phyloP scores from a whole-genome alignment of 2,329 filamentous ascomycete genomes.

The Penicillium sp. region DNA sequence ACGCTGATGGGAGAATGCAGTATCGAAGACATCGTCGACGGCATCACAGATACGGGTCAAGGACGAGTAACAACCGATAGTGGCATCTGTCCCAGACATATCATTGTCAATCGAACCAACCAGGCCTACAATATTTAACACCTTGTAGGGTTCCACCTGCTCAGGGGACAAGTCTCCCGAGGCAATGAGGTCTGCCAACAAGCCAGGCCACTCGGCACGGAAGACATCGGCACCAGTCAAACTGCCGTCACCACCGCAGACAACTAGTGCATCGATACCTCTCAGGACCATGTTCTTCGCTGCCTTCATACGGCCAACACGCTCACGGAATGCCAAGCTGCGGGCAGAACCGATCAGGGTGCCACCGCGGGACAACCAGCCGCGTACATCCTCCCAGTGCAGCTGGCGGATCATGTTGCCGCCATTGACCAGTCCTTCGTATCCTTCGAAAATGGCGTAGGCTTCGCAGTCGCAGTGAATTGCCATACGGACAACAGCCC shows the following conservation, averaged over 20 bases:
- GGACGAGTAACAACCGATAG: conserved; percentile 94
- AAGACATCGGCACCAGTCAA: conserved; percentile 95
- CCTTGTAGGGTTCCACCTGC: conserved; percentile 72
- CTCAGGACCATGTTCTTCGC: conserved; percentile 92
- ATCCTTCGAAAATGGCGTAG: conserved; percentile 86
- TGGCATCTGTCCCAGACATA: conserved; percentile 93
- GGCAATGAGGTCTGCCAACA: conserved; percentile 79
- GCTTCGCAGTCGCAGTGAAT: conserved; percentile 79
- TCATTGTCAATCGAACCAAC: conserved; percentile 99
- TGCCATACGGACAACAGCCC: conserved; percentile 86
- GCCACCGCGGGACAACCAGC: conserved; percentile 89
- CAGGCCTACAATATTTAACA: conserved; percentile 93
- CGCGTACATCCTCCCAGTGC: conserved; percentile 89
- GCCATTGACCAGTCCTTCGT: conserved; percentile 89
- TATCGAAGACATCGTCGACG: conserved; percentile 89
- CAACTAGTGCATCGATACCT: conserved; percentile 92
- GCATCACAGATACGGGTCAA: conserved; percentile 90
- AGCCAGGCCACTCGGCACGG: conserved; percentile 83
- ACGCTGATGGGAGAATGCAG: conserved; percentile 91
- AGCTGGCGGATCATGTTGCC: conserved; percentile 84
- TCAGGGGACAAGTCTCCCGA: conserved; percentile 67
- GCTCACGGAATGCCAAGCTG: conserved; percentile 88
- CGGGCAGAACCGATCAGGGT: conserved; percentile 94
- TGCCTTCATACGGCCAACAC: conserved; percentile 74
- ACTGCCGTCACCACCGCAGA: conserved; percentile 95